Conservation (phyloP, 768 basidiomycete species). For the Macrolepiota dolichaula region DNA sequence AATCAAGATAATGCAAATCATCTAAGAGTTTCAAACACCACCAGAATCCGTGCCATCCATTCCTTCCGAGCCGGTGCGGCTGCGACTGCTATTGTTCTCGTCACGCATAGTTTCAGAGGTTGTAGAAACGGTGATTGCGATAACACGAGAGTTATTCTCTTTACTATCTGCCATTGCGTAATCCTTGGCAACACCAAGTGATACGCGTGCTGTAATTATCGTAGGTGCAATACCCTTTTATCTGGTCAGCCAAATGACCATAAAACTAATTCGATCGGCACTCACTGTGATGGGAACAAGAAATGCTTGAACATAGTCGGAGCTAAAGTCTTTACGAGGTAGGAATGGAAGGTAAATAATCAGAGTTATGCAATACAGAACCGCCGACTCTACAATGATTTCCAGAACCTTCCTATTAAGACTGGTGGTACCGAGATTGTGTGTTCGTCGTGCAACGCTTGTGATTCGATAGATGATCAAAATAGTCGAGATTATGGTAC, state of each 20-base stretch:
- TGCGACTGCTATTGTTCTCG: too few species aligned
- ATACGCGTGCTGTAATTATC: not conserved
- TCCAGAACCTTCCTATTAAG: conserved; percentile 3
- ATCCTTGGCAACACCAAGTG: conserved; percentile 4
- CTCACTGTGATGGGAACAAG: not conserved
- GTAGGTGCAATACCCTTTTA: conserved; percentile 8
- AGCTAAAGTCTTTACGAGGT: not conserved
- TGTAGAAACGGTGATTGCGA: too few species aligned
- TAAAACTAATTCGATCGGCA: not conserved
- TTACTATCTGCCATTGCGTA: not conserved
- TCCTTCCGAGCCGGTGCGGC: too few species aligned
- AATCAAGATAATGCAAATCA: too few species aligned
- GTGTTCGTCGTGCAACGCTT: not conserved
- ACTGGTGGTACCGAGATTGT: not conserved
- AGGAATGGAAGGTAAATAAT: conserved; percentile 1
- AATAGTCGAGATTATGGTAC: conserved; percentile 1
- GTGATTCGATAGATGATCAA: conserved; percentile 3
- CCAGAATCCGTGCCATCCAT: too few species aligned
- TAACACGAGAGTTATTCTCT: too few species aligned
- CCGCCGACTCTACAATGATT: conserved; percentile 8
- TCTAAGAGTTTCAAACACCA: too few species aligned
- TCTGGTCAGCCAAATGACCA: not conserved
- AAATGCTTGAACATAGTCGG: conserved; percentile 1
- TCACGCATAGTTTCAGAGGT: too few species aligned
- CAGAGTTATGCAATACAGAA: not conserved